phyloP scores from a whole-genome alignment of 352 stramenopile species.

The Ophiocytium majus region DNA sequence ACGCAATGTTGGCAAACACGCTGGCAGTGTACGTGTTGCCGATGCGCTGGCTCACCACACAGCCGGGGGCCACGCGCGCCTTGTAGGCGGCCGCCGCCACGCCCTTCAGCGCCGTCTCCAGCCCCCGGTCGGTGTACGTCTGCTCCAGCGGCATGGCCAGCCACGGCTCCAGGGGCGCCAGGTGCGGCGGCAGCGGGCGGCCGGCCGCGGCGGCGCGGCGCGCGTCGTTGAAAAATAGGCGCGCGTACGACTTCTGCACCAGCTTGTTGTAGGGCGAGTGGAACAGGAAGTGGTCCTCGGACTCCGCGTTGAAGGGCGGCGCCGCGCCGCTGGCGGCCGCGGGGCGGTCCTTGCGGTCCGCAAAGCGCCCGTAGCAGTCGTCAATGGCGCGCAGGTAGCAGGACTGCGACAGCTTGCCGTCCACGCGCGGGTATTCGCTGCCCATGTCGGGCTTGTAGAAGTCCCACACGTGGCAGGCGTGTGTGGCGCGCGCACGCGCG shows the following conservation, averaged over 20 bases:
- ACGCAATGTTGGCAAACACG: constrained; percentile 92
- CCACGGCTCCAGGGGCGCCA: constrained; percentile 42
- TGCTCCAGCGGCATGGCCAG: constrained; percentile 67
- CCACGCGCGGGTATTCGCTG: constrained; percentile 91
- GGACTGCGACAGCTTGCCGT: constrained; percentile 85
- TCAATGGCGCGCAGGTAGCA: constrained; percentile 93
- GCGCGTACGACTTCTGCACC: constrained; percentile 89
- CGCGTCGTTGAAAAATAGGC: constrained; percentile 76
- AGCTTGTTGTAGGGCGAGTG: constrained; percentile 99
- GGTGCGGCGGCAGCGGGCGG: constrained; percentile 6
- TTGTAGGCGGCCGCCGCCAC: constrained; percentile 65
- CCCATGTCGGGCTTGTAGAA: constrained; percentile 94
- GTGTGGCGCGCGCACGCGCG: constrained; percentile 76
- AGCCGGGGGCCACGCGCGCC: constrained; percentile 73
- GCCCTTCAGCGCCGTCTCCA: constrained; percentile 81
- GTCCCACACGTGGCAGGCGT: constrained; percentile 90
- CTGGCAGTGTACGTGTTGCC: constrained; percentile 96
- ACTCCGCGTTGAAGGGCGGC: constrained; percentile 20
- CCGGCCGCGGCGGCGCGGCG: constrained; percentile 36
- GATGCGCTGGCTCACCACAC: constrained; percentile 71
- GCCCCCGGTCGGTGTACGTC: constrained; percentile 80
- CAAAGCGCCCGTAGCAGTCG: constrained; percentile 86
- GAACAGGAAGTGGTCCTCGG: constrained; percentile 85
- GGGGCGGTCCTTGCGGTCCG: constrained; percentile 62
- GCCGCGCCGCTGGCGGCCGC: constrained; percentile 55